These are phyloP conservation scores for Candida sp. DNA, from an alignment of 1,139 yeast genomes.

Conservation along the genomic window DNA sequence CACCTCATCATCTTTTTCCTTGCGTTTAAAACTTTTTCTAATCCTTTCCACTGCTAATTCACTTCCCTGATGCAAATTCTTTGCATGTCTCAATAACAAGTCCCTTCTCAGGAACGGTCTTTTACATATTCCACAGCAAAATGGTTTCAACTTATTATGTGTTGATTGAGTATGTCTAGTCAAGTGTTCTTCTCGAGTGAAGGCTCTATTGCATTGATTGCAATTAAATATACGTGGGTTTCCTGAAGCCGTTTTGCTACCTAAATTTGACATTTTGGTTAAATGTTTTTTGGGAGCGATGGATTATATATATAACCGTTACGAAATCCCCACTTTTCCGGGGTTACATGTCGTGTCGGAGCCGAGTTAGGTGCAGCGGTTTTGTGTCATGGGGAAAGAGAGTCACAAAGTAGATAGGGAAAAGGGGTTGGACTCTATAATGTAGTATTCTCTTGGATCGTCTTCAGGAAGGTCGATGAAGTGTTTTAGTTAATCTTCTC, in stretches of 20 bases:
- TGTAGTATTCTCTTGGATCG: too few species aligned
- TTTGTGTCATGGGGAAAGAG: too few species aligned
- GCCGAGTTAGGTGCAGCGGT: not conserved
- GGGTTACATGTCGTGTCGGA: not conserved
- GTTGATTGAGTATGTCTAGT: constrained; percentile 44
- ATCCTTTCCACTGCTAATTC: constrained; percentile 44
- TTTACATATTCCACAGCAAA: constrained; percentile 91
- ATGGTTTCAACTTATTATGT: constrained; percentile 46
- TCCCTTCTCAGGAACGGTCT: constrained; percentile 93
- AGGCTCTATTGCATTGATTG: constrained; percentile 41
- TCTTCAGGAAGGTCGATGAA: too few species aligned
- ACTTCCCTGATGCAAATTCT: constrained; percentile 80
- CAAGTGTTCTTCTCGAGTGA: constrained; percentile 47
- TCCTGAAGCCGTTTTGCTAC: constrained; percentile 44
- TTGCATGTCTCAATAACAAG: constrained; percentile 87
- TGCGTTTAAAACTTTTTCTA: constrained; percentile 33
- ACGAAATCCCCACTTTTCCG: not conserved
- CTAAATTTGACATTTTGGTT: constrained; percentile 19
- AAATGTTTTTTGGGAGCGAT: too few species aligned
- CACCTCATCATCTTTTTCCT: constrained; percentile 24
- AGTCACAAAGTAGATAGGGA: too few species aligned
- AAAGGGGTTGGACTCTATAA: too few species aligned
- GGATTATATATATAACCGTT: not conserved
- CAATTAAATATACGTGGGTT: constrained; percentile 44
- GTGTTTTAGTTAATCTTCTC: too few species aligned